phyloP scores from a whole-genome alignment of 495 filamentous ascomycete genomes.

The Penicillium bialowiezense region DNA sequence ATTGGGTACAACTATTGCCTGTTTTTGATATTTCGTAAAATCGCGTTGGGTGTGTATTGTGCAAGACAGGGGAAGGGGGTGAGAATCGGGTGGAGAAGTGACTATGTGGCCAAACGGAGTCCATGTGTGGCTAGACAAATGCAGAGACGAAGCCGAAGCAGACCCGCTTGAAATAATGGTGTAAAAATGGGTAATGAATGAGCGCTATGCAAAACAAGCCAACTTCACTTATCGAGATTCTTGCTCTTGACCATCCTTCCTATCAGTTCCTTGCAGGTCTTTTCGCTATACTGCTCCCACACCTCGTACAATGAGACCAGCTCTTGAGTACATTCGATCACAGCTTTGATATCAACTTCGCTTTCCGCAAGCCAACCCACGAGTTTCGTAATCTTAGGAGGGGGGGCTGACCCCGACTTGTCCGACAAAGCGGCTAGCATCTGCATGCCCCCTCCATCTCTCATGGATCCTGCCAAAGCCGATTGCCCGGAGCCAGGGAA shows the following conservation, averaged over 20 bases:
- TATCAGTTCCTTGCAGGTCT: conserved; percentile 73
- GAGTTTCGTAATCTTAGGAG: conserved; percentile 66
- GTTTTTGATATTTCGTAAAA: too few relatives aligned
- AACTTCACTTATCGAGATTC: conserved; percentile 74
- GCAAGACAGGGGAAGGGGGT: too few relatives aligned
- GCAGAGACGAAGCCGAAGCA: too few relatives aligned
- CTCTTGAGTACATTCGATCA: conserved; percentile 93
- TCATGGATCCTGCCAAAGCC: conserved; percentile 36
- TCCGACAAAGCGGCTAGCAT: conserved; percentile 40
- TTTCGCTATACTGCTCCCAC: conserved; percentile 87
- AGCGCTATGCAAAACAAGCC: background rate
- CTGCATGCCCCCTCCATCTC: conserved; percentile 40
- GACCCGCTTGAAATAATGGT: too few relatives aligned
- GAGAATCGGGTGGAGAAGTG: too few relatives aligned
- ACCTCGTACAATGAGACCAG: conserved; percentile 92
- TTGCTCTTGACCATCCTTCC: conserved; percentile 79
- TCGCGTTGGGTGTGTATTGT: too few relatives aligned
- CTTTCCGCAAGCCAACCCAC: conserved; percentile 88
- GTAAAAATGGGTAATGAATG: background rate
- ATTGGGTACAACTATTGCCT: too few relatives aligned
- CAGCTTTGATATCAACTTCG: conserved; percentile 84
- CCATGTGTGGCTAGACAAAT: too few relatives aligned
- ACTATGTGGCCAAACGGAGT: too few relatives aligned
- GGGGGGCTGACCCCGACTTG: conserved; percentile 31
- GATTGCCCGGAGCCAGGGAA: conserved; percentile 42